Evolutionary conservation across 2,329 filamentous ascomycete species (phyloP), one percentile per base, ranked within the genome.

Genomic region (Aureobasidium vineae): DNA sequence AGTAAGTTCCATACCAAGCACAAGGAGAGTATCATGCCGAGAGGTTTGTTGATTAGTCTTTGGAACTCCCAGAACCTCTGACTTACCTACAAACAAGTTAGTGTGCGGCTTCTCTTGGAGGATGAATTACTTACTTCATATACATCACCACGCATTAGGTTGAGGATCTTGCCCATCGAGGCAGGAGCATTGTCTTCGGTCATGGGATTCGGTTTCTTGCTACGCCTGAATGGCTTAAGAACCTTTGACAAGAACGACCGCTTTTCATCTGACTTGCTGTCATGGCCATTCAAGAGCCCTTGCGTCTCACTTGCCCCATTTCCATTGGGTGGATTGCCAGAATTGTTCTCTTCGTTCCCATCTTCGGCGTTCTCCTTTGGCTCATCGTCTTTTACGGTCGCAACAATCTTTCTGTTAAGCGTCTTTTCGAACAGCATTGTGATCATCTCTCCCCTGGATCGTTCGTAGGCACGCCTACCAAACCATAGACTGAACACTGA

Each of bases 151-250:
- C 91, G 88, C 81, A 96, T 90, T 2, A 97, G 78, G 72, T 96
- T 97, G 68, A 97, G 84, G 61, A 97, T 95, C 74, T 96, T 96
- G 8, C 92, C 92, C 78, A 93, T 94, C 0, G 90, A 92, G 0
- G 92, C 91, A 2, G 89, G 85, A 65, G 84, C 79, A 66, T 84
- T 83, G n/a, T 64, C 61, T 23, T 64, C 61, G 26, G 19, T 26
- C 1, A 45, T 16, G 16, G 61, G 11, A 0, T 3, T 13, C 8
- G 41, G 6, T 6, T 45, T 53, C 38, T 54, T 64, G 19, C 26
- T 33, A 26, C 47, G 28, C 21, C 13, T 36, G 21, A 64, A 54
- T 3, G 13, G 21, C 15, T 31, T 31, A 10, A 65, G 28, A 1
- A 49, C 19, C 5, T 41, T 52, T 1, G 53, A 56, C 28, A 59